Evolutionary conservation across 345 rosid species (phyloP).

Genomic region (Erodium maritimum): DNA sequence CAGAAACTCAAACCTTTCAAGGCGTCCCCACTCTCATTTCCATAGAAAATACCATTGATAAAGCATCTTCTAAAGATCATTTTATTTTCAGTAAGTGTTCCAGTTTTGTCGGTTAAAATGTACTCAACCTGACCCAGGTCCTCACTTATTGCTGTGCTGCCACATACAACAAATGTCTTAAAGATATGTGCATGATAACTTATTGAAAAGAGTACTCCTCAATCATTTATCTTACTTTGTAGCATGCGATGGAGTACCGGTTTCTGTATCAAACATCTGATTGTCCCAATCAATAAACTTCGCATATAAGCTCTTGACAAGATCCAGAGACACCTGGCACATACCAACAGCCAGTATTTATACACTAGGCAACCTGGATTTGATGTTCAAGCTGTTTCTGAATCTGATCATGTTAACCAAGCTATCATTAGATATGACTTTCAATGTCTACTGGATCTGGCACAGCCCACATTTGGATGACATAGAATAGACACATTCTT

Average conservation of each 20-base stretch:
- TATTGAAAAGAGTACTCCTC: not conserved
- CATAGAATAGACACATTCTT: not conserved
- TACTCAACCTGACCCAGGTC: constrained; percentile 99
- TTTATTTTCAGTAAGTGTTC: constrained; percentile 89
- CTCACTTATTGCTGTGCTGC: constrained; percentile 99
- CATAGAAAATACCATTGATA: constrained; percentile 69
- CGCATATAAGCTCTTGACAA: constrained; percentile 88
- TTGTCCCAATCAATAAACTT: constrained; percentile 89
- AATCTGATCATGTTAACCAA: not conserved
- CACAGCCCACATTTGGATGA: not conserved
- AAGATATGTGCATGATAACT: constrained; percentile 3
- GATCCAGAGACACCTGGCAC: constrained; percentile 85
- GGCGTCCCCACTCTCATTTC: constrained; percentile 86
- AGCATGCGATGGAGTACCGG: constrained; percentile 71
- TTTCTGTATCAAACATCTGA: constrained; percentile 81
- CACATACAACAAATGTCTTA: constrained; percentile 33
- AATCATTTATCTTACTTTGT: constrained; percentile 58
- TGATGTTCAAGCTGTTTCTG: not conserved
- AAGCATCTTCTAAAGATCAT: constrained; percentile 98
- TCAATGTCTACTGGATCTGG: not conserved
- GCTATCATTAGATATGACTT: not conserved
- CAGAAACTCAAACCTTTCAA: constrained; percentile 52
- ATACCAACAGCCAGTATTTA: not conserved
- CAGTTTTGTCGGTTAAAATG: constrained; percentile 96
- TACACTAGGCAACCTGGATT: not conserved